Evolutionary conservation across 768 basidiomycete species (phyloP), one percentile per base, ranked within the genome.

Genomic region (Pleurotus ostreatus): DNA sequence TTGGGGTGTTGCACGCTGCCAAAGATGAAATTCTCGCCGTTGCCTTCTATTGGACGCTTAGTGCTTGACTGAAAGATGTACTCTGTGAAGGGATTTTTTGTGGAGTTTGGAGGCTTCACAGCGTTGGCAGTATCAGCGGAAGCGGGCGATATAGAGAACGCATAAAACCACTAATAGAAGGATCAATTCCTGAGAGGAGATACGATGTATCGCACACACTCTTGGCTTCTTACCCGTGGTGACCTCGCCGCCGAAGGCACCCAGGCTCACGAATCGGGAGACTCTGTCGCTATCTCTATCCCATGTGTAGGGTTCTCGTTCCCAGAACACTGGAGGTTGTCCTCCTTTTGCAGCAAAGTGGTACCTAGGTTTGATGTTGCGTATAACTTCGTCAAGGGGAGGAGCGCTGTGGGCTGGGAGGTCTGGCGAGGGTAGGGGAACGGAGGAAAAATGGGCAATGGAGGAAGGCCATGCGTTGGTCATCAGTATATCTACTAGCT

Each of bases 291-390:
- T 73, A 51, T 87, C 85, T 37, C 85, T 86, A 43, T 83, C 81
- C 94, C 94, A 98, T 3, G 81, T 68, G 66, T 87, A 96, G 1
- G 97, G 95, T 57, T 98, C 94, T 52, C 95, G 77, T 68, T 99
- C 97, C 94, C 95, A 98, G 68, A 97, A 99, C 53, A 78, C 80
- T 0, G 89, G 78, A 12, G 82, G 80, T n/a, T 76, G 71, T 0
- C 85, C 84, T 12, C 81, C 84, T 7, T 77, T 77, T 48, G 82
- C 80, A 18, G 88, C 82, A 65, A 98, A 92, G 63, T 95, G 86
- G 72, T 99, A 99, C 49, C 91, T 81, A 2, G 96, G 94, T 63
- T 87, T 88, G 22, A 80, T 82, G 57, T 78, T 79, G 22, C 76
- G 74, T 37, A 89, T 75, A 1, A 86, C 69, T 39, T 89, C 85